Percentiles rank a stretch among this genome's conserved stretches.
Evolutionary conservation across 2,329 filamentous ascomycete genomes (phyloP).

Genomic region (Fusarium lyarnte): DNA sequence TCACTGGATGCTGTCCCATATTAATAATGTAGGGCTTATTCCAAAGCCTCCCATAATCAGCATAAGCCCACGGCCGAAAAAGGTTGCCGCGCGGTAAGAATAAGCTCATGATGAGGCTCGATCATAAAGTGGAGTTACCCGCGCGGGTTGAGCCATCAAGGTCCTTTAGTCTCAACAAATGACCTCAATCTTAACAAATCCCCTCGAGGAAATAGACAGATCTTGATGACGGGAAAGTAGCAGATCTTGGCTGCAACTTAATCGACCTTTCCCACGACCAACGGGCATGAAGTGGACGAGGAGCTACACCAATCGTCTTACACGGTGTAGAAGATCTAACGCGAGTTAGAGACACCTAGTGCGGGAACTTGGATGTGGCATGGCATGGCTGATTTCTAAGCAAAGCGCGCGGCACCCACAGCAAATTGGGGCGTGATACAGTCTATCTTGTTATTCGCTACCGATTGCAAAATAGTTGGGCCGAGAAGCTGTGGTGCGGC

Average conservation of each 20-base stretch:
- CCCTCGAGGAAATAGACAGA: accelerated
- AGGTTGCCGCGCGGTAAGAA: not conserved
- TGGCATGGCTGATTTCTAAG: not conserved
- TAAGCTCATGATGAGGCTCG: not conserved
- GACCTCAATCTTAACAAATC: not conserved
- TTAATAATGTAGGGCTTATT: not conserved
- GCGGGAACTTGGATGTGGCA: not conserved
- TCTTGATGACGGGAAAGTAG: not conserved
- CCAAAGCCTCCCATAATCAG: not conserved
- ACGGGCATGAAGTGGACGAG: not conserved
- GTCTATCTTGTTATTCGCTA: not conserved
- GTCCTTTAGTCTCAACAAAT: not conserved
- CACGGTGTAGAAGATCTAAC: not conserved
- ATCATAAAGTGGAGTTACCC: not conserved
- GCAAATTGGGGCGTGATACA: not conserved
- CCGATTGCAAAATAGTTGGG: not conserved
- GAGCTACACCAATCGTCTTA: conserved; percentile 1
- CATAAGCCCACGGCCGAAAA: not conserved
- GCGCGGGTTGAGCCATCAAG: not conserved
- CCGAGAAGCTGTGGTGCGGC: not conserved
- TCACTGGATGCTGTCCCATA: not conserved
- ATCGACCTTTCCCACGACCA: not conserved
- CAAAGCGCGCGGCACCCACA: not conserved
- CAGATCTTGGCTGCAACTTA: not conserved
- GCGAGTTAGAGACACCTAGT: not conserved